phyloP scores from a whole-genome alignment of 1,139 yeast species.

The Kodamaea suecica region DNA sequence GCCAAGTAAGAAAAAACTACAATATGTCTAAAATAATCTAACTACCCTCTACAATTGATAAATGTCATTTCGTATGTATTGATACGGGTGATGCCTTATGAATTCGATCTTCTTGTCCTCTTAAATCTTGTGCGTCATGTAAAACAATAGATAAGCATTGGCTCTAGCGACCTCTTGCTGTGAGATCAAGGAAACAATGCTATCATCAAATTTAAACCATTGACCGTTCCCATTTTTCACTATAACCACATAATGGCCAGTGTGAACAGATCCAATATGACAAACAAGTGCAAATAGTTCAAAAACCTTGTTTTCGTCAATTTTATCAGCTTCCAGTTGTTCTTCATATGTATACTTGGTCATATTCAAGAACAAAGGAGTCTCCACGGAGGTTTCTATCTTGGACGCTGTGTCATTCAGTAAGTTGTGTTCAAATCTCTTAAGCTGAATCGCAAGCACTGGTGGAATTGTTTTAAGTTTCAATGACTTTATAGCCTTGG shows the following conservation, averaged over 20 bases:
- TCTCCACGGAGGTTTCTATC: constrained; percentile 68
- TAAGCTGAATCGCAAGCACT: constrained; percentile 78
- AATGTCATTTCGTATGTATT: no score
- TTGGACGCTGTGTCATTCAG: constrained; percentile 59
- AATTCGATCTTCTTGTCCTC: neutral
- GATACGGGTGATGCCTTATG: no score
- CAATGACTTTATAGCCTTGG: constrained; percentile 69
- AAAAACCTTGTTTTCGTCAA: constrained; percentile 44
- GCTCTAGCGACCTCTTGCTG: constrained; percentile 63
- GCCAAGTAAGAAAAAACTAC: no score
- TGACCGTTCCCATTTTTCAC: constrained; percentile 66
- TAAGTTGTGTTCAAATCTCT: constrained; percentile 76
- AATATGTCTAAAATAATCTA: no score
- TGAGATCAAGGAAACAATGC: constrained; percentile 67
- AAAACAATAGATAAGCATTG: constrained; percentile 78
- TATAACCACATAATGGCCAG: constrained; percentile 89
- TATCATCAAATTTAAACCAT: constrained; percentile 93
- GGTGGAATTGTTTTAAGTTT: constrained; percentile 68
- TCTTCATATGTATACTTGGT: constrained; percentile 51
- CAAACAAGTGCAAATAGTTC: constrained; percentile 84
- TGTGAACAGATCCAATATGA: constrained; percentile 88
- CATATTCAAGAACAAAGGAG: constrained; percentile 72
- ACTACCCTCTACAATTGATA: no score
- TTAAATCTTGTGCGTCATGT: constrained; percentile 52
- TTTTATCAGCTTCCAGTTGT: constrained; percentile 13